Evolutionary conservation across 106 monocot species (phyloP), one percentile per base, ranked within the genome.

Genomic region (Chionographis japonica): DNA sequence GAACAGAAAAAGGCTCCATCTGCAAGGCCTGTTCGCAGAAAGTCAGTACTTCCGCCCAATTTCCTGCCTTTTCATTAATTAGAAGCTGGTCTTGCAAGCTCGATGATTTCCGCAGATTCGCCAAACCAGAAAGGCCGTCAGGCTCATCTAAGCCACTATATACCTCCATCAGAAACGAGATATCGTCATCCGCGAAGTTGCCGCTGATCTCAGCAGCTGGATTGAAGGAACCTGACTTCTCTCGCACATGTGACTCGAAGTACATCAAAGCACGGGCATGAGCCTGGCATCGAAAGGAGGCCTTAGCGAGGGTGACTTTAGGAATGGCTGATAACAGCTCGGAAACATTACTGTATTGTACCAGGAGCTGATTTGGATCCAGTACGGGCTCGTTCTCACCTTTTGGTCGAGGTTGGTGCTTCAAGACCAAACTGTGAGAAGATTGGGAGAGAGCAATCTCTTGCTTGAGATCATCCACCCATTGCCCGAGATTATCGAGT

Each of bases 391-490:
- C 74, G 60, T 43, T 76, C 54, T 15, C 57, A 61, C 40, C 72
- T 79, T 82, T 89, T 14, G 38, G 8, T 72, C 66, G 82, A 58
- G 53, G 46, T 51, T 56, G 50, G 63, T 83, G 82, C 60, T 80
- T 89, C 15, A 64, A 67, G 37, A 57, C 60, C 37, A 73, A 57
- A 19, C 61, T 11, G 27, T 70, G 52, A 52, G 61, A 66, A 75
- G 92, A 85, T 67, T 90, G 97, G 13, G 92, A 81, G 56, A 90
- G 82, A 75, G 83, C 87, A 74, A 87, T 81, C 78, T 92, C 85
- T 72, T 98, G 97, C 70, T 85, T 98, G 50, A 93, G 77, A 83
- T 98, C 97, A 81, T 98, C 97, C 60, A 90, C 90, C 97, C 97
- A 98, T 64, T 98, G 92, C 12, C 92, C 97, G 37, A 98, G 89